Evolutionary conservation across 306 rosid species (phyloP), one percentile per base, ranked within the genome.

Genomic region (Aeschynomene evenia): DNA sequence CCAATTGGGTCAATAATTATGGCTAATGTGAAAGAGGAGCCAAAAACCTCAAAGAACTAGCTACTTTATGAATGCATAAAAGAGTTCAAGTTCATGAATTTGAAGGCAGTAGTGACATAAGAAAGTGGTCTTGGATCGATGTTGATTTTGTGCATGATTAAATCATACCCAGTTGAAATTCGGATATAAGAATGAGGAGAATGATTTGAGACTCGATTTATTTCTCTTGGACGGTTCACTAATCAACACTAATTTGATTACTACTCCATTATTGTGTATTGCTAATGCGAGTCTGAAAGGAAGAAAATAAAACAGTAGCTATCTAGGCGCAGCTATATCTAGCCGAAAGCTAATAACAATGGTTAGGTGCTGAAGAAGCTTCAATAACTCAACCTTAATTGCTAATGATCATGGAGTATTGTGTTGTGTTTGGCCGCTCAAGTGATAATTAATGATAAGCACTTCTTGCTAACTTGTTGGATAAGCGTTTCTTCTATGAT

Each of bases 401-500:
- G 56, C 10, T 40, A 40, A 10, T 55, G 56, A 12, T 6, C 34
- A 21, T 54, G 60, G 60, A 54, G 68, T 39, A 19, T 3, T n/a
- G n/a, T n/a, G n/a, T n/a, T n/a, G n/a, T n/a, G n/a, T n/a, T n/a
- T 62, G 68, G 7, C 6, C 28, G 49, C 57, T 33, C n/a, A 14
- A 40, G 16, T 22, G 56, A 70, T 24, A 56, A 16, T 42, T n/a
- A 33, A 56, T 55, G 55, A 37, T 5, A 68, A 53, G 20, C 10
- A 0, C 34, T 66, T 43, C 56, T 64, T 9, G 1, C 37, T n/a
- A n/a, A n/a, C n/a, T 40, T 63, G 21, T 16, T 39, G 8, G 11
- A 37, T 19, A 58, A 60, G 48, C 28, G 10, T 28, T 61, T 37
- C 40, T 20, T 63, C 12, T 71, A 52, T 73, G 78, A 63, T 53